These are phyloP conservation scores for Pythium coloratum DNA, from an alignment of 352 stramenopile species.

Conservation along the genomic window DNA sequence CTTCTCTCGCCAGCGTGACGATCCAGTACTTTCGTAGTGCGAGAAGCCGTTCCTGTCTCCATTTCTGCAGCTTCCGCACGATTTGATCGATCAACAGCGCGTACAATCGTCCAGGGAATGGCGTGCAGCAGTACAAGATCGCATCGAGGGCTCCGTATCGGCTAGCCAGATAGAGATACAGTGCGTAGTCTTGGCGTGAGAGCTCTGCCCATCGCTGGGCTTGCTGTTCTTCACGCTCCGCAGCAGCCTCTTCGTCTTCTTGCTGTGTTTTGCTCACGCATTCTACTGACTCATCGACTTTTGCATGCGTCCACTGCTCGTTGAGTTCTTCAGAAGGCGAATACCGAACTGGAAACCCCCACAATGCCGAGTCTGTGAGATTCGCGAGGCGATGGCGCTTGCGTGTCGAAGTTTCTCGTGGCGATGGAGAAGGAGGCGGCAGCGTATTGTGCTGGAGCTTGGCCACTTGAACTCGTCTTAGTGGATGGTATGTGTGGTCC, in stretches of 20 bases:
- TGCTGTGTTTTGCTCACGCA: neutral
- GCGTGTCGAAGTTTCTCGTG: neutral
- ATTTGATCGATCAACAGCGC: slow-evolving; percentile 22
- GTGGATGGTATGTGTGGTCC: slow-evolving; percentile 15
- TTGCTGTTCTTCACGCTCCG: slow-evolving; percentile 7
- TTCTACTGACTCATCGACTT: slow-evolving; percentile 3
- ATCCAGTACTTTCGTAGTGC: slow-evolving; percentile 24
- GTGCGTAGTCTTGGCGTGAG: slow-evolving; percentile 21
- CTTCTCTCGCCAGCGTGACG: neutral
- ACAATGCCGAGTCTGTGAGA: slow-evolving; percentile 23
- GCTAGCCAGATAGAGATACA: slow-evolving; percentile 30
- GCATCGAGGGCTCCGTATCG: slow-evolving; percentile 30
- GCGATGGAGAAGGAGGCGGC: slow-evolving; percentile 18
- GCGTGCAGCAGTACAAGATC: slow-evolving; percentile 31
- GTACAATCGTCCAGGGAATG: slow-evolving; percentile 33
- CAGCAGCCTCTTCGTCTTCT: neutral
- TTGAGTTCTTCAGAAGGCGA: slow-evolving; percentile 23
- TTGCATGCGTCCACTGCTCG: neutral
- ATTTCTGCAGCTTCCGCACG: slow-evolving; percentile 26
- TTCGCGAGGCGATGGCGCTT: slow-evolving; percentile 19
- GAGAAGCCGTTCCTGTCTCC: slow-evolving; percentile 21
- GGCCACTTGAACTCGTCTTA: slow-evolving; percentile 16
- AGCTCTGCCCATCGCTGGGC: slow-evolving; percentile 7
- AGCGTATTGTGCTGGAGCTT: slow-evolving; percentile 34
- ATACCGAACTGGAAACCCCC: slow-evolving; percentile 32